Conservation (phyloP, 2,329 filamentous ascomycete species). For the Capronia coronata region DNA sequence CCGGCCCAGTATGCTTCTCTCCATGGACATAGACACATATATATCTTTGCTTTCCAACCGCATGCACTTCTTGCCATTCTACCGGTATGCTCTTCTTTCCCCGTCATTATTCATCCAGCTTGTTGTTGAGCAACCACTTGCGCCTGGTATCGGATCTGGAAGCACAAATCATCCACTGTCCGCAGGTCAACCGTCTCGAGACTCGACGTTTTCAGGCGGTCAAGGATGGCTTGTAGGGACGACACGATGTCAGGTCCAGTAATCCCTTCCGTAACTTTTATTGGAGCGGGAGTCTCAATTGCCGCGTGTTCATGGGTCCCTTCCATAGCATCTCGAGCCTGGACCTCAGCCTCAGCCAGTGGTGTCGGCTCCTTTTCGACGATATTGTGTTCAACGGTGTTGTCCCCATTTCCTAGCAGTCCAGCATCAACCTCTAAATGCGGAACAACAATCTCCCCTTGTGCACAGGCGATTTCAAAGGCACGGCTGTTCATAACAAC, state of each 20-base stretch:
- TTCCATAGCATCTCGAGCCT: not conserved
- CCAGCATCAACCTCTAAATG: not conserved
- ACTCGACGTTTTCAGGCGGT: conserved; percentile 12
- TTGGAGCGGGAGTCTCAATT: not conserved
- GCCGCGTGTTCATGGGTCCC: not conserved
- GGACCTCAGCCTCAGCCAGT: not conserved
- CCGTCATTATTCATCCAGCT: not conserved
- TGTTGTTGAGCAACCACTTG: conserved; percentile 15
- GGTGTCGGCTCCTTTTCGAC: not conserved
- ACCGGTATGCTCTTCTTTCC: not conserved
- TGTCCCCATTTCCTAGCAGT: too few species aligned
- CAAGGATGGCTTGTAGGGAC: conserved; percentile 18
- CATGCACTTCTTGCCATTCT: not conserved
- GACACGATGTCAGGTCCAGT: conserved; percentile 5
- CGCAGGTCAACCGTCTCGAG: conserved; percentile 17
- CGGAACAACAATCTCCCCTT: not conserved
- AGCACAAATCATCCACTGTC: conserved; percentile 24
- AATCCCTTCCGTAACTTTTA: not conserved
- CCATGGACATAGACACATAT: too few species aligned
- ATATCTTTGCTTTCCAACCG: not conserved
- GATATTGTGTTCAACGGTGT: too few species aligned
- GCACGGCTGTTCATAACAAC: not conserved
- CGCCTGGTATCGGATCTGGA: conserved; percentile 25
- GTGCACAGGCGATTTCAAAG: not conserved
- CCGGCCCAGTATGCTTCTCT: too few species aligned